Evolutionary conservation across 1,284 basidiomycete genomes (phyloP), one percentile per base, ranked within the genome.

Genomic region (Anthracocystis panici-leucophaei): DNA sequence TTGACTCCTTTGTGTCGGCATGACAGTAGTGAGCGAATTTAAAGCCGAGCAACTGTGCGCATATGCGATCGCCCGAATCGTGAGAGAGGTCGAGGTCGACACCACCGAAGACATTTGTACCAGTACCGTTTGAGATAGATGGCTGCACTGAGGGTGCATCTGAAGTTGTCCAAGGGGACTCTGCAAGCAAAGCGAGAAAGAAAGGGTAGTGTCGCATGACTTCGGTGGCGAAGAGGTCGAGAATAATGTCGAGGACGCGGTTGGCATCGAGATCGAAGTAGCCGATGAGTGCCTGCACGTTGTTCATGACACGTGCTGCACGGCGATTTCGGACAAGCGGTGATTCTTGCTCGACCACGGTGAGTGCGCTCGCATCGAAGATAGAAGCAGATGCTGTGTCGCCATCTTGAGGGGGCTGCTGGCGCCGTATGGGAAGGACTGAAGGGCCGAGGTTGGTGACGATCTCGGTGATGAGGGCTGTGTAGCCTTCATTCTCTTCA

Each of bases 211-310:
- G 94, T 0, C 91, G 90, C 5, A 90, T 87, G 41, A 97, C 86
- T 82, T 97, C 91, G 61, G 90, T 89, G 11, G 91, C 91, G 74
- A 97, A 91, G 16, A 97, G 90, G 83, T 99, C 96, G 42, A 99
- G 89, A 63, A 98, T 92, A 73, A 99, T 88, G 84, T 99, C 97
- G 67, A 99, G 88, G 0, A 93, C 94, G 67, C 96, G 90, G 80
- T 95, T 94, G 10, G 97, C 95, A 82, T 97, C 94, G 51, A 99
- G 89, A 85, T 97, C 94, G 83, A 98, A 99, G 86, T 93, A 95
- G 27, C 96, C 84, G 69, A 81, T 73, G 29, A 79, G 77, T 20
- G 75, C 79, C 23, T 66, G 72, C 1, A 85, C 72, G 41, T 78
- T 81, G 52, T 82, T 82, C 71, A 83, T 79, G 21, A 86, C 83